These are phyloP conservation scores for Colletotrichum eleusines DNA, from an alignment of 2,329 filamentous ascomycete species.

Conservation along the genomic window DNA sequence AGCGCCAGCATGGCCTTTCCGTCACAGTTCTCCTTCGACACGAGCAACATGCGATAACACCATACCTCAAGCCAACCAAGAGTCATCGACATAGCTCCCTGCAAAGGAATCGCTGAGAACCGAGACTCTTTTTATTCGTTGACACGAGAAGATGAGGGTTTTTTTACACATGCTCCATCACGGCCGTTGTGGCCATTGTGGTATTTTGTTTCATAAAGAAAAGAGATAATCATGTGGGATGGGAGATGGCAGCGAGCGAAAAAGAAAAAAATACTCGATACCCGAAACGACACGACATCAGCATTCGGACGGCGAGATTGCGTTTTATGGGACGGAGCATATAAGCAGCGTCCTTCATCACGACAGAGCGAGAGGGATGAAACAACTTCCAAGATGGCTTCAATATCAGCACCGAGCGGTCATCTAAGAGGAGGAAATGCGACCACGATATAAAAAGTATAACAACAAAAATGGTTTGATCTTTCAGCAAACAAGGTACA, in stretches of 20 bases:
- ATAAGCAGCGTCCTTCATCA: constrained; percentile 35
- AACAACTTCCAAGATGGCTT: constrained; percentile 25
- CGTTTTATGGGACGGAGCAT: constrained; percentile 35
- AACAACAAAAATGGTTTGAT: constrained; percentile 22
- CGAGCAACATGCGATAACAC: constrained; percentile 63
- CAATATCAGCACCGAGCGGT: constrained; percentile 35
- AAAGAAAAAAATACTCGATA: constrained; percentile 37
- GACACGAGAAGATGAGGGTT: constrained; percentile 10
- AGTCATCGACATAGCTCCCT: background rate
- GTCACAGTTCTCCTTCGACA: constrained; percentile 82
- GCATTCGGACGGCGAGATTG: constrained; percentile 43
- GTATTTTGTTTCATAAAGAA: constrained; percentile 4
- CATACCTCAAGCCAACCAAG: constrained; percentile 6
- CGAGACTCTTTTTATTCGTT: background rate
- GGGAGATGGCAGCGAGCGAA: constrained; percentile 36
- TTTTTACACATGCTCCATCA: constrained; percentile 18
- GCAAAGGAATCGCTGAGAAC: background rate
- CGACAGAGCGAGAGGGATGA: constrained; percentile 24
- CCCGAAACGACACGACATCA: constrained; percentile 41
- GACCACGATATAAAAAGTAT: constrained; percentile 39
- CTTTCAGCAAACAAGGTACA: constrained; percentile 26
- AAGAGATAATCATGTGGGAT: constrained; percentile 27
- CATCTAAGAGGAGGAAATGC: constrained; percentile 38
- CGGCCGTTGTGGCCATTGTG: constrained; percentile 12
- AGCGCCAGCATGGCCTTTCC: constrained; percentile 97